These are phyloP conservation scores for Diospyros kaki DNA, from an alignment of 148 eudicot genomes.

Conservation along the genomic window DNA sequence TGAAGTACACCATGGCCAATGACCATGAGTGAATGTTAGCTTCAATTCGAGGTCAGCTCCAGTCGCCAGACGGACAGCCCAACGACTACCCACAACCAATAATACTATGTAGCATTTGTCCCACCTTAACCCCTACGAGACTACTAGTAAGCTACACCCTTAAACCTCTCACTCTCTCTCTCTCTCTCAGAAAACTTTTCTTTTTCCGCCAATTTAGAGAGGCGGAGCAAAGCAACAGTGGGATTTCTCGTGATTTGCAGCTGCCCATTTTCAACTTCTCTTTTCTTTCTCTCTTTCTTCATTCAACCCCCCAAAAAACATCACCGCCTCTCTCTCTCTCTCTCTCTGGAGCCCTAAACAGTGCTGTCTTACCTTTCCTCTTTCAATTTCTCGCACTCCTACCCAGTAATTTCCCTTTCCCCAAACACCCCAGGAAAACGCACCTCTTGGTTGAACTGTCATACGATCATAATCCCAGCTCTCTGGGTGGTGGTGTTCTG, in stretches of 20 bases:
- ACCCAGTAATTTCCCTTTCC: not conserved
- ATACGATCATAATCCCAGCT: not conserved
- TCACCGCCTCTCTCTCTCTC: constrained; percentile 8
- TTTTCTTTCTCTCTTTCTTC: constrained; percentile 8
- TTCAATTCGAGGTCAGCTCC: too few relatives aligned
- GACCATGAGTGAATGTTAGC: too few relatives aligned
- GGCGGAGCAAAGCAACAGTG: constrained; percentile 22
- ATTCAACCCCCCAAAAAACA: constrained; percentile 13
- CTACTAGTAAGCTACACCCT: not conserved
- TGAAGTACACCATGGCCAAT: too few relatives aligned
- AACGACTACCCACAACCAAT: not conserved
- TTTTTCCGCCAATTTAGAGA: constrained; percentile 15
- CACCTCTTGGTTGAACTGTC: not conserved
- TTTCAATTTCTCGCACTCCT: not conserved
- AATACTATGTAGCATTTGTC: not conserved
- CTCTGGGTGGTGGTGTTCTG: not conserved
- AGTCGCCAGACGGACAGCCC: not conserved
- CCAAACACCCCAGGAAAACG: not conserved
- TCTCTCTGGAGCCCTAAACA: too few relatives aligned
- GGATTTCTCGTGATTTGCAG: constrained; percentile 33
- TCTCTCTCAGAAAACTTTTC: not conserved
- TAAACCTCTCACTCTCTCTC: not conserved
- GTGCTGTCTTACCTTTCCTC: not conserved
- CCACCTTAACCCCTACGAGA: not conserved
- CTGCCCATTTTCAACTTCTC: constrained; percentile 4